Evolutionary conservation across 345 rosid genomes (phyloP).

Genomic region (Moricandia moricandioides): DNA sequence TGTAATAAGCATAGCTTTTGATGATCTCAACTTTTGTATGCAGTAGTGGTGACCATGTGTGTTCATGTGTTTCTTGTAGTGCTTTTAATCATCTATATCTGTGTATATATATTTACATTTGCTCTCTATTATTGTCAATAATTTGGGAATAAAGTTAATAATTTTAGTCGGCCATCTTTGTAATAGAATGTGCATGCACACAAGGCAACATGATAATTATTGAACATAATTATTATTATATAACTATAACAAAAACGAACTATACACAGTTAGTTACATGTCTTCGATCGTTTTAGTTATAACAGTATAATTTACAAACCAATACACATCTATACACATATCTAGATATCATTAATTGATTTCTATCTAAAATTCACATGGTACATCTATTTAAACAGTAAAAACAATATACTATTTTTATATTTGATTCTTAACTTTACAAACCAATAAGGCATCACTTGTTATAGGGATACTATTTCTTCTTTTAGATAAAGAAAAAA

Average conservation of each 20-base stretch:
- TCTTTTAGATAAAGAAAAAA: neutral
- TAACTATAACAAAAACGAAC: neutral
- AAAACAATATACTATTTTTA: too few relatives aligned
- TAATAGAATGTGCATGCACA: constrained; percentile 3
- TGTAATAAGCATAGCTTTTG: constrained; percentile 29
- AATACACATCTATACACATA: neutral
- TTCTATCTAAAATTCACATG: neutral
- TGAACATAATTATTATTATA: neutral
- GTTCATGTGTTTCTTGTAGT: constrained; percentile 35
- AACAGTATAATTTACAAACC: neutral
- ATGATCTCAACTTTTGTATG: constrained; percentile 27
- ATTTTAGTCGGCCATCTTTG: constrained; percentile 20
- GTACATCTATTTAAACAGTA: neutral
- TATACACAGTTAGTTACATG: neutral
- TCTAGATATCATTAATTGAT: neutral
- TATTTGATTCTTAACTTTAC: too few relatives aligned
- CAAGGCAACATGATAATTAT: constrained; percentile 2
- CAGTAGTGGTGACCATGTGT: constrained; percentile 40
- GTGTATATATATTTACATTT: constrained; percentile 2
- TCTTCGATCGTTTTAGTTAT: neutral
- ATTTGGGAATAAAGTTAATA: constrained; percentile 29
- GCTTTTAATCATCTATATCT: constrained; percentile 20
- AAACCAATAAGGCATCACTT: neutral
- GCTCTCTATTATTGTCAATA: constrained; percentile 30
- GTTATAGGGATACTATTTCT: neutral